Evolutionary conservation across 139 green algal genomes (phyloP), one percentile per base, ranked within the genome.

Genomic region (Chlamydomonas schloesseri): DNA sequence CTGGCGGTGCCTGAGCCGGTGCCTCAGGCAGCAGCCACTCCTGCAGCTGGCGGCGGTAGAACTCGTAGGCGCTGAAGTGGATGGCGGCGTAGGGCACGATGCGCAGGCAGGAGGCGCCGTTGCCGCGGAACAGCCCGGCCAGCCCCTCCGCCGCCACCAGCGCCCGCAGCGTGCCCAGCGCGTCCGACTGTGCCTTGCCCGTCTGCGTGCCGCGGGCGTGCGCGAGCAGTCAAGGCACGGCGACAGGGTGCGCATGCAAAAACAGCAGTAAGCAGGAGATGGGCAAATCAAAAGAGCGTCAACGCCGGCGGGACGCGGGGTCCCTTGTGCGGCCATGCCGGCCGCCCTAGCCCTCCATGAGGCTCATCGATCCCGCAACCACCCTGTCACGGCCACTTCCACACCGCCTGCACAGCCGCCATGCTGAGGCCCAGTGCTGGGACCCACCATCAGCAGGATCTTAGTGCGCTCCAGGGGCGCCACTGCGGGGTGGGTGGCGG

Each of bases 31-130:
- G 1, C 37, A 88, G 65, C n/a, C 71, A 37, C 3, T 91, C 69
- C 33, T 94, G 71, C 29, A 98, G 75, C 29, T 82, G 31, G 0
- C 93, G 84, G 0, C 95, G 87, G 89, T 96, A 98, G 31, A 93
- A 90, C 92, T 99, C 97, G 69, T 99, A 99, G 0, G 92, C 81
- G n/a, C 90, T 89, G 73, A 98, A 98, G 92, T 99, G 96, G 14
- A 99, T 89, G 23, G 97, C 94, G 0, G 96, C 91, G 83, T 99
- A 99, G 0, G 97, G 97, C 36, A 98, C 90, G 82, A 99, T 98
- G 29, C 97, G 91, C 72, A 96, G 82, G 33, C 98, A 96, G 68
- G 89, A 96, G 29, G 97, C 97, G 37, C 89, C 90, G 78, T 99
- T 99, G 42, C 97, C 97, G 93, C 89, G 96, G 87, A 96, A 98